Evolutionary conservation across 2,329 filamentous ascomycete genomes (phyloP).

Genomic region (Fusarium verticillioides): DNA sequence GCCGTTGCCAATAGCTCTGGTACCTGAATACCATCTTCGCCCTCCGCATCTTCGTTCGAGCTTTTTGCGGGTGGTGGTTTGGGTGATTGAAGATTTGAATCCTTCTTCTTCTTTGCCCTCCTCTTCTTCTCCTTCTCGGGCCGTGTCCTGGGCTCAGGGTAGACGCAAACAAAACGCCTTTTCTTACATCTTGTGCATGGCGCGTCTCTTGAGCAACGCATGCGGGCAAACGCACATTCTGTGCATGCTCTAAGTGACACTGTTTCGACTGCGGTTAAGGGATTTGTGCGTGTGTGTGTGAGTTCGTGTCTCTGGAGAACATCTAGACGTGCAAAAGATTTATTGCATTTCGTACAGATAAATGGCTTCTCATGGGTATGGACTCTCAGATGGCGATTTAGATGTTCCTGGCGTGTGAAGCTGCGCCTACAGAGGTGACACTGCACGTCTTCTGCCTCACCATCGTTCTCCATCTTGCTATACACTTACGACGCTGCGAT

Average conservation of each 20-base stretch:
- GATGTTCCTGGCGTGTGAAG: constrained; percentile 29
- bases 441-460: not conserved
- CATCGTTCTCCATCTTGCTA: not conserved
- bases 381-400: constrained; percentile 24
- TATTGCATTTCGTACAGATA: constrained; percentile 17
- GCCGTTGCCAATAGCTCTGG: not conserved
- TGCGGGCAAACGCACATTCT: constrained; percentile 27
- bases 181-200: constrained; percentile 24
- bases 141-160: constrained; percentile 2
- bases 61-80: not conserved
- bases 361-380: constrained; percentile 35
- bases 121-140: not conserved
- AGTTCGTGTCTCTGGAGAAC: constrained; percentile 24
- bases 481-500: not conserved
- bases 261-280: not conserved
- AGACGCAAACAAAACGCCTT: constrained; percentile 12
- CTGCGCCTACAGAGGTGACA: constrained; percentile 2
- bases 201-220: constrained; percentile 29
- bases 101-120: not conserved
- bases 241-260: constrained; percentile 23
- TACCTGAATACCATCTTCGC: not conserved
- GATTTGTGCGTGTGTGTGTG: constrained; percentile 13
- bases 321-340: constrained; percentile 30
- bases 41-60: not conserved
- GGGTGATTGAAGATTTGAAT: not conserved